Evolutionary conservation across 352 stramenopile genomes (phyloP), one percentile per base, ranked within the genome.

Genomic region (Pythium volutum): DNA sequence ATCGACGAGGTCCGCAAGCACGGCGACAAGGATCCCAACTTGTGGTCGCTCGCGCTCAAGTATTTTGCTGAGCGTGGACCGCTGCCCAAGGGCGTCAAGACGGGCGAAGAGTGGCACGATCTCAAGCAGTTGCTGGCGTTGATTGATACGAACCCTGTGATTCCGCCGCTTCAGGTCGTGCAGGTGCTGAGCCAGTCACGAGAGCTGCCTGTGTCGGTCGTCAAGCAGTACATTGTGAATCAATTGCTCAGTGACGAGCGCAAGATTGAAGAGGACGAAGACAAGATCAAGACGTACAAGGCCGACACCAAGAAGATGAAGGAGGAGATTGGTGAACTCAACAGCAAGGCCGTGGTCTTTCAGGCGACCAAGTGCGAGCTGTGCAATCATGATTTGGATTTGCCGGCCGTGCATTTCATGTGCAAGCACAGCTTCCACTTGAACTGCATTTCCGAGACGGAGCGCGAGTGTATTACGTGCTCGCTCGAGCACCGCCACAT

Each of bases 331-430:
- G 47, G 76, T 15, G 79, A 91, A 47, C 66, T 96, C 11, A 87
- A 83, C 55, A 91, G 84, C 69, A 87, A 88, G 38, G 87, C 88
- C 1, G 84, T 95, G 41, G 87, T 97, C 5, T 97, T 97, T 69
- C 88, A 95, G 58, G 87, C 84, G 38, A 96, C 85, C 42, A 97
- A 96, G 63, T 97, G 88, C 61, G 87, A 95, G 38, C 53, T 95
- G 45, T 96, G 84, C 62, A 93, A 91, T 64, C 87, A 93, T 59
- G 87, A 96, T 59, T 60, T 97, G 58, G 89, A 97, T 67, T 67
- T 97, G 12, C 89, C 89, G n/a, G 88, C 88, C 1, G 87, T 97
- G 41, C 89, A 97, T 58, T 97, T 97, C 62, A 87, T 96, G 77
- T 97, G 85, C 56, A 88, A 94, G 51, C 86, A 97, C 70, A 95